A percentile compares a stretch with the other conserved stretches of the same genome.
phyloP scores from a whole-genome alignment of 129 eudicot species.

The Lactuca sativa region DNA sequence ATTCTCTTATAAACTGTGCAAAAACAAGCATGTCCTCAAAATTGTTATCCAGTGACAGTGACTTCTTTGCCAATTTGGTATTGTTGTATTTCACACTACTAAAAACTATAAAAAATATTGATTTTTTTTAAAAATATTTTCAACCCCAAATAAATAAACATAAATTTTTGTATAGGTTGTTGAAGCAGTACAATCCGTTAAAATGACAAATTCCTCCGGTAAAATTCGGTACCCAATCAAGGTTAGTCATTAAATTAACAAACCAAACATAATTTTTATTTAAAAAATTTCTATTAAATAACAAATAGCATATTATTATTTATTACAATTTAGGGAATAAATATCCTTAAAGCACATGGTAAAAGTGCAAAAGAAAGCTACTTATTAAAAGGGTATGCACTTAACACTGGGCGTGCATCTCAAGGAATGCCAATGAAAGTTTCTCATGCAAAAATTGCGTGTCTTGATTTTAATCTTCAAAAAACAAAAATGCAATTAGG shows the following conservation, averaged over 20 bases:
- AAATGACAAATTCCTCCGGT: constrained; percentile 91
- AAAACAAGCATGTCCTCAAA: constrained; percentile 99
- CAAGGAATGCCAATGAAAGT: constrained; percentile 97
- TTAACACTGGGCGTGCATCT: constrained; percentile 98
- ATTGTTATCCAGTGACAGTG: constrained; percentile 72
- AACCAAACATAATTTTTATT: too few relatives aligned
- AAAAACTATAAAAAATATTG: too few relatives aligned
- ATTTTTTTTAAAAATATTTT: neutral
- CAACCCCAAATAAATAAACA: neutral
- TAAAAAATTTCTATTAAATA: too few relatives aligned
- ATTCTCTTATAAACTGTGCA: constrained; percentile 91
- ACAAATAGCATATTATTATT: neutral
- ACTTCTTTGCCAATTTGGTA: constrained; percentile 94
- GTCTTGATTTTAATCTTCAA: constrained; percentile 97
- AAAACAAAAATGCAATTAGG: constrained; percentile 99
- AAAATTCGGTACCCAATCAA: constrained; percentile 92
- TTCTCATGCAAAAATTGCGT: constrained; percentile 88
- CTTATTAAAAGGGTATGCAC: constrained; percentile 93
- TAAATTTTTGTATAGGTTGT: constrained; percentile 53
- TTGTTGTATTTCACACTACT: neutral
- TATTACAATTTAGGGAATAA: constrained; percentile 58
- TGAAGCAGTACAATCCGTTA: constrained; percentile 86
- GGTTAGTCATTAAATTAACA: constrained; percentile 40
- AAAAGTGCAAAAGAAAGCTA: constrained; percentile 95
- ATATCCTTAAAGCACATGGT: constrained; percentile 95